These are phyloP conservation scores for Mimosa pudica DNA, from an alignment of 306 rosid genomes.

Conservation along the genomic window DNA sequence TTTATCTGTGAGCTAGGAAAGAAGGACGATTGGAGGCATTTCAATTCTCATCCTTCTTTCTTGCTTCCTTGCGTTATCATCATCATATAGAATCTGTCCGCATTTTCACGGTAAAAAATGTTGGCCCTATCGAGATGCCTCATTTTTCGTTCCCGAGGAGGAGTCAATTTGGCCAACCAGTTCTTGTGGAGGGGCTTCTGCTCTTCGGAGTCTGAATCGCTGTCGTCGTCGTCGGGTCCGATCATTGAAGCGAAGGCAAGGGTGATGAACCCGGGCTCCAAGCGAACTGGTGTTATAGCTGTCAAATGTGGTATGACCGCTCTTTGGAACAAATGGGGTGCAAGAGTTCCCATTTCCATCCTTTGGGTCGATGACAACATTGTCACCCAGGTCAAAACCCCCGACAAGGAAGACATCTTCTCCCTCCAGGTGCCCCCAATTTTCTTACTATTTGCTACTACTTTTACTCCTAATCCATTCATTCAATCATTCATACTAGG, in stretches of 20 bases:
- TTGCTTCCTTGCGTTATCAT: neutral
- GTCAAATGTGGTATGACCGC: slow-evolving; percentile 97
- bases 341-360: slow-evolving; percentile 73
- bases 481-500: too few species aligned
- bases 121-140: slow-evolving; percentile 70
- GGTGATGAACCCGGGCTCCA: slow-evolving; percentile 62
- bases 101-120: slow-evolving; percentile 49
- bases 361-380: slow-evolving; percentile 96
- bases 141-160: slow-evolving; percentile 56
- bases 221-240: slow-evolving; percentile 24
- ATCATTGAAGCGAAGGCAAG: slow-evolving; percentile 55
- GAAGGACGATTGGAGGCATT: neutral
- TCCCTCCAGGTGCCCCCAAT: slow-evolving; percentile 67
- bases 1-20: neutral
- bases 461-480: neutral
- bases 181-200: slow-evolving; percentile 43
- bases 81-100: neutral
- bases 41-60: neutral
- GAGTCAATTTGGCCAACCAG: slow-evolving; percentile 34
- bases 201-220: slow-evolving; percentile 41
- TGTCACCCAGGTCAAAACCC: slow-evolving; percentile 92
- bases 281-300: slow-evolving; percentile 81
- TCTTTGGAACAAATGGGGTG: slow-evolving; percentile 98
- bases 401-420: slow-evolving; percentile 70
- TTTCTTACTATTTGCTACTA: neutral